phyloP scores from a whole-genome alignment of 2,329 filamentous ascomycete species.

The Leptographium flavum region DNA sequence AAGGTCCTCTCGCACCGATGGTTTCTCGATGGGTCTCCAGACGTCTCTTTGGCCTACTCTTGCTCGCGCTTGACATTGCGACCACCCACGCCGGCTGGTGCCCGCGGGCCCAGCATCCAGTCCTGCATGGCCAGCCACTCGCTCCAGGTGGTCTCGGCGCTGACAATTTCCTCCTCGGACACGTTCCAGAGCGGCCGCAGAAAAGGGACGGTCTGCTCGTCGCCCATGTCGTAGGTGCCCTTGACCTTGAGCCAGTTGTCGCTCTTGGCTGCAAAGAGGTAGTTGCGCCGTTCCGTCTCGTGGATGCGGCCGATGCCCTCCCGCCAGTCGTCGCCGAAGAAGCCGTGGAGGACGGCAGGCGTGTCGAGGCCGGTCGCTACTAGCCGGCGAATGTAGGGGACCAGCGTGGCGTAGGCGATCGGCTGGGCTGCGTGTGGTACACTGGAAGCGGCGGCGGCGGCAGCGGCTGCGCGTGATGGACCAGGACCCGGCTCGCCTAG shows the following conservation, averaged over 20 bases:
- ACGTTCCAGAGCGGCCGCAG: slow-evolving; percentile 68
- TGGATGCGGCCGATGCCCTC: slow-evolving; percentile 69
- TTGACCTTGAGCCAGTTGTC: slow-evolving; percentile 83
- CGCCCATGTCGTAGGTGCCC: slow-evolving; percentile 74
- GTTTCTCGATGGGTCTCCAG: neutral
- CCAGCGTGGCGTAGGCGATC: slow-evolving; percentile 44
- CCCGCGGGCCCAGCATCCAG: slow-evolving; percentile 88
- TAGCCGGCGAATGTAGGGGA: slow-evolving; percentile 81
- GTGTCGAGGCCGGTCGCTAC: slow-evolving; percentile 87
- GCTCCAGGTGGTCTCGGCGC: slow-evolving; percentile 76
- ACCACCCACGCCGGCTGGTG: slow-evolving; percentile 31
- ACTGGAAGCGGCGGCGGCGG: slow-evolving; percentile 14
- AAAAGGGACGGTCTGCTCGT: slow-evolving; percentile 75
- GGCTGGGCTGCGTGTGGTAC: slow-evolving; percentile 20
- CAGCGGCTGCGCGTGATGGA: slow-evolving; percentile 13
- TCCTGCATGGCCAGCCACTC: slow-evolving; percentile 95
- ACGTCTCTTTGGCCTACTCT: neutral
- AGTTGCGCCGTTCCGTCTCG: slow-evolving; percentile 84
- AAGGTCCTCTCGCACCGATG: no score
- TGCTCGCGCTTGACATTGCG: slow-evolving; percentile 10
- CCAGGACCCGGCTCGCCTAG: slow-evolving; percentile 18
- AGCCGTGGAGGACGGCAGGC: slow-evolving; percentile 75
- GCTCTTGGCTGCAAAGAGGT: slow-evolving; percentile 88
- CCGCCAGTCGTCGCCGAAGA: slow-evolving; percentile 90
- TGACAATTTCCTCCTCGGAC: slow-evolving; percentile 65